A percentile compares a stretch with the other conserved stretches of the same genome.
These are phyloP conservation scores for Corylus avellana DNA, from an alignment of 306 rosid species.

Conservation along the genomic window DNA sequence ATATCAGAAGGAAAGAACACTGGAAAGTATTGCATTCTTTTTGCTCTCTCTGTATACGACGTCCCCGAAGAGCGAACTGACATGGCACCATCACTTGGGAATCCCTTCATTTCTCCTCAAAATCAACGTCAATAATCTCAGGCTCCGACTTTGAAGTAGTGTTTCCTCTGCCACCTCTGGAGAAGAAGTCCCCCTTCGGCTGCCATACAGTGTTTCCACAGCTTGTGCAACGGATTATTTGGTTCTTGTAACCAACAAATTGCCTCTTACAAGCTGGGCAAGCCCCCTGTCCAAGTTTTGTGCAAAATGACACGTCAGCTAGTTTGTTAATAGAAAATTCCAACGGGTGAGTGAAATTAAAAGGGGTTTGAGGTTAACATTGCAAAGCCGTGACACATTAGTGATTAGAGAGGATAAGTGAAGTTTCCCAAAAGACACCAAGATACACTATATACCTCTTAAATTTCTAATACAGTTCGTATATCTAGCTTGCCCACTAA, in stretches of 20 bases:
- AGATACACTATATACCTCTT: no score
- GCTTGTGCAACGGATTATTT: slow-evolving; percentile 66
- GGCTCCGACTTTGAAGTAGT: slow-evolving; percentile 66
- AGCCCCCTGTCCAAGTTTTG: slow-evolving; percentile 56
- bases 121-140: slow-evolving; percentile 85
- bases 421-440: no score
- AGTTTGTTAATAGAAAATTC: neutral
- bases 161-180: slow-evolving; percentile 45
- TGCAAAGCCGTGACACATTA: no score
- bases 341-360: no score
- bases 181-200: slow-evolving; percentile 73
- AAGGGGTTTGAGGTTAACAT: no score
- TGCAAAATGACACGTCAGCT: slow-evolving; percentile 13
- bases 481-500: no score
- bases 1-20: neutral
- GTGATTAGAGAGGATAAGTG: no score
- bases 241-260: slow-evolving; percentile 84
- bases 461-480: no score
- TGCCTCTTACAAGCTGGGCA: slow-evolving; percentile 92
- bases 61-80: neutral
- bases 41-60: slow-evolving; percentile 7
- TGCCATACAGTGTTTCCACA: slow-evolving; percentile 98
- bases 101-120: slow-evolving; percentile 81
- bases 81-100: neutral
- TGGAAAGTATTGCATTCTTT: neutral